phyloP scores from a whole-genome alignment of 768 basidiomycete genomes.

The Solioccasus polychromus region DNA sequence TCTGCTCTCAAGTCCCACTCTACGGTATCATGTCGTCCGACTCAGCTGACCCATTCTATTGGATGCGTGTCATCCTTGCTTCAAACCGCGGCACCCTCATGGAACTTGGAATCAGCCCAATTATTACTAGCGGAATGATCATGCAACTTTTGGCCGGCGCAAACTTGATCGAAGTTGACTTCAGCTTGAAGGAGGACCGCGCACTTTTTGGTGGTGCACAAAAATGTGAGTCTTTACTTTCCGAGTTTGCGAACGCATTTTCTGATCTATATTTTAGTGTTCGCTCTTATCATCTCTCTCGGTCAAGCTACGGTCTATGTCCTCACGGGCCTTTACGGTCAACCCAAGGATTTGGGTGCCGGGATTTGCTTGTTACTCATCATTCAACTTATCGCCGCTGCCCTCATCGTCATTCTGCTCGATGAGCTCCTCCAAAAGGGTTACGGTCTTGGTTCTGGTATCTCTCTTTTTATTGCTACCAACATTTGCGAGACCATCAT shows the following conservation, averaged over 20 bases:
- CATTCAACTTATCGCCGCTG: slow-evolving; percentile 90
- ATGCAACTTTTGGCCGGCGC: slow-evolving; percentile 99
- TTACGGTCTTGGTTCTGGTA: slow-evolving; percentile 97
- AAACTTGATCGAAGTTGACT: slow-evolving; percentile 97
- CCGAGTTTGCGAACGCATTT: background rate
- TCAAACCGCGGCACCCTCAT: slow-evolving; percentile 98
- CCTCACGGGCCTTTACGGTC: slow-evolving; percentile 93
- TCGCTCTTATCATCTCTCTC: slow-evolving; percentile 93
- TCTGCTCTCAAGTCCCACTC: slow-evolving; percentile 97
- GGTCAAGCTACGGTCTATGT: slow-evolving; percentile 98
- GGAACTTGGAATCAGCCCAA: slow-evolving; percentile 98
- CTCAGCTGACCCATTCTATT: slow-evolving; percentile 98
- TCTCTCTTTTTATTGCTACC: slow-evolving; percentile 98
- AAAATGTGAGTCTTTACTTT: slow-evolving; percentile 65
- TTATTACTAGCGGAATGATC: slow-evolving; percentile 98
- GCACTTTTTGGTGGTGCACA: slow-evolving; percentile 95
- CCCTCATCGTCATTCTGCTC: slow-evolving; percentile 96
- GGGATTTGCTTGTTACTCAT: slow-evolving; percentile 97
- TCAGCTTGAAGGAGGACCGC: slow-evolving; percentile 94
- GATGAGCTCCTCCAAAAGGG: slow-evolving; percentile 99
- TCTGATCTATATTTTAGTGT: slow-evolving; percentile 54
- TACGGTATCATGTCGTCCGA: slow-evolving; percentile 99
- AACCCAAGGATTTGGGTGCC: slow-evolving; percentile 88
- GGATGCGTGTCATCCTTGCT: slow-evolving; percentile 99
- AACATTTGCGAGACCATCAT: slow-evolving; percentile 99